Percentiles rank a stretch among this genome's conserved stretches.
Evolutionary conservation across 345 rosid genomes (phyloP).

Genomic region (Stellera chamaejasme): DNA sequence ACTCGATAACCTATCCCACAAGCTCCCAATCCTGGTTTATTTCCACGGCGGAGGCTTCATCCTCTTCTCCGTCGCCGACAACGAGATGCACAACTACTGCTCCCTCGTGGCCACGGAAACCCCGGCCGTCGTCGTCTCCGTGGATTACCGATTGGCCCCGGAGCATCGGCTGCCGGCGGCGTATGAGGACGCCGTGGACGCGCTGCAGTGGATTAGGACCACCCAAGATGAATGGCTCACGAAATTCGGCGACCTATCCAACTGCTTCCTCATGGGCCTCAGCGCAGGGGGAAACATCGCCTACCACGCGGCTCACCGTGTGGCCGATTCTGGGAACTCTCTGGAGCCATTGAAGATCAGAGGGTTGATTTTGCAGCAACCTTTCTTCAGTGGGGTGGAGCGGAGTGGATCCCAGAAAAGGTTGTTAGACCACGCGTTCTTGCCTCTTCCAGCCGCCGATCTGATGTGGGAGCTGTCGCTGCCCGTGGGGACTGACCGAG

Average conservation of each 20-base stretch:
- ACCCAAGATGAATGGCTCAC: conserved; percentile 29
- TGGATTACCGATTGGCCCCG: conserved; percentile 17
- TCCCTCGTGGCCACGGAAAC: conserved; percentile 3
- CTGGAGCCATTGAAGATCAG: conserved; percentile 42
- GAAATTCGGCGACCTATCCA: conserved; percentile 24
- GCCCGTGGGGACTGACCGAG: conserved; percentile 44
- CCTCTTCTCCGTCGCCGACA: conserved; percentile 1
- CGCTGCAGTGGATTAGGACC: conserved; percentile 14
- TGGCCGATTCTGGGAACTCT: conserved; percentile 1
- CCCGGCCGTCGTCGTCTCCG: conserved; percentile 9
- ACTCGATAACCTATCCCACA: conserved; percentile 3
- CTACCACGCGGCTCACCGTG: conserved; percentile 38
- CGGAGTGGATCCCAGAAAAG: conserved; percentile 40
- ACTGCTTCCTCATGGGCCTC: conserved; percentile 38
- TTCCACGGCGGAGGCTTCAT: conserved; percentile 22
- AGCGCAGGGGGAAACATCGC: conserved; percentile 63
- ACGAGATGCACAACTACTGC: conserved; percentile 4
- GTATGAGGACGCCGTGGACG: conserved; percentile 9
- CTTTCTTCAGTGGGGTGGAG: conserved; percentile 49
- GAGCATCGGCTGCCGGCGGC: conserved; percentile 14
- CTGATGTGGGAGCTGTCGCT: conserved; percentile 47
- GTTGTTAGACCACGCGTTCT: conserved; percentile 12
- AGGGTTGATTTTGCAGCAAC: conserved; percentile 52
- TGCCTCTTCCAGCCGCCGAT: conserved; percentile 27
- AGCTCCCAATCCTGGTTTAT: conserved; percentile 15